These are phyloP conservation scores for Pyrenophora graminea DNA, from an alignment of 2,329 filamentous ascomycete species.

Conservation along the genomic window DNA sequence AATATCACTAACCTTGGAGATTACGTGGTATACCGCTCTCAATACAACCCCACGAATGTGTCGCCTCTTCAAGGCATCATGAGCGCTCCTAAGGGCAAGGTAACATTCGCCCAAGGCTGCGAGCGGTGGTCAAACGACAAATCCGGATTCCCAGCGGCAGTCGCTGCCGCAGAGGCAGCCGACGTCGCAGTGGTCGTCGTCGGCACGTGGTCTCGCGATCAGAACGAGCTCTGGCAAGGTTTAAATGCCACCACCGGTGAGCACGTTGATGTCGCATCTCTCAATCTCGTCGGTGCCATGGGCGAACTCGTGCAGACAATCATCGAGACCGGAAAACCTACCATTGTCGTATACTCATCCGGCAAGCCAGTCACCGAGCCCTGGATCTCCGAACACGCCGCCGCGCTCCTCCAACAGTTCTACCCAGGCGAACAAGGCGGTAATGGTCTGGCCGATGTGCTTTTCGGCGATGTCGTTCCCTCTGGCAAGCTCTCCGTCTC, in stretches of 20 bases:
- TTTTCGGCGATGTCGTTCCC: slow-evolving; percentile 65
- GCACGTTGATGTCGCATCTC: slow-evolving; percentile 67
- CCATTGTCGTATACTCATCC: slow-evolving; percentile 68
- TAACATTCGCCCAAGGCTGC: slow-evolving; percentile 71
- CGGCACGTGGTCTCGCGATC: slow-evolving; percentile 76
- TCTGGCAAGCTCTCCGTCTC: slow-evolving; percentile 69
- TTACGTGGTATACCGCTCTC: slow-evolving; percentile 69
- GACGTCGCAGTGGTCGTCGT: slow-evolving; percentile 75
- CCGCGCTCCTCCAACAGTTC: slow-evolving; percentile 73
- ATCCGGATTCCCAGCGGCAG: slow-evolving; percentile 68
- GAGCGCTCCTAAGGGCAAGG: slow-evolving; percentile 59
- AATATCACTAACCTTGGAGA: slow-evolving; percentile 65
- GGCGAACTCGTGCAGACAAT: slow-evolving; percentile 68
- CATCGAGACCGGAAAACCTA: slow-evolving; percentile 68
- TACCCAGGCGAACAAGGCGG: slow-evolving; percentile 73
- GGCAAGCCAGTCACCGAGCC: slow-evolving; percentile 75
- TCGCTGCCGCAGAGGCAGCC: slow-evolving; percentile 66
- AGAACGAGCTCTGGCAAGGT: slow-evolving; percentile 70
- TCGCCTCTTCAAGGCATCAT: slow-evolving; percentile 72
- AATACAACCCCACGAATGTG: slow-evolving; percentile 62
- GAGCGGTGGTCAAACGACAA: slow-evolving; percentile 74
- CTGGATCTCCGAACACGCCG: slow-evolving; percentile 69
- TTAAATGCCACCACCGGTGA: slow-evolving; percentile 77
- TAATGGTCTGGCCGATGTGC: slow-evolving; percentile 66
- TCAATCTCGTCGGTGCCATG: slow-evolving; percentile 73